Conservation (phyloP, 1,284 basidiomycete genomes). For the Porogramme epimiltina region DNA sequence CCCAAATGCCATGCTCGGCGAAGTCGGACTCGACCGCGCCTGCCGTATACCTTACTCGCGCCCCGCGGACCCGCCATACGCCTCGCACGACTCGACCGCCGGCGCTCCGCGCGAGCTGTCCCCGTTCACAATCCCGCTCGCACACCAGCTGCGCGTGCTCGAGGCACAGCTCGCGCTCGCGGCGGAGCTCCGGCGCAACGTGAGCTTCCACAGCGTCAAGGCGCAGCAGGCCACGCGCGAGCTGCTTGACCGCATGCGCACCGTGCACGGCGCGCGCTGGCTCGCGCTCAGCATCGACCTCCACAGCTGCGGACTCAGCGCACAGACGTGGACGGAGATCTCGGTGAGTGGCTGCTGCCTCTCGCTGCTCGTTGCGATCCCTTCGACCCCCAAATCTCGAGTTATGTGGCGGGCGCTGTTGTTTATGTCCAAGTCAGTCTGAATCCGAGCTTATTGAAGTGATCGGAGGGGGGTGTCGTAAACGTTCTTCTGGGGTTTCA, state of each 20-base stretch:
- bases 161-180: conserved; percentile 79
- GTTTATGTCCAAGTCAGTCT: no score
- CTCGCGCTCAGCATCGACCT: conserved; percentile 68
- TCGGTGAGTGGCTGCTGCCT: conserved; percentile 48
- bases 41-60: conserved; percentile 68
- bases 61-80: conserved; percentile 31
- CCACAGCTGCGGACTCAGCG: conserved; percentile 78
- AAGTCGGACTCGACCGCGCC: conserved; percentile 79
- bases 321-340: conserved; percentile 64
- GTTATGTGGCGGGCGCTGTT: no score
- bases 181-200: conserved; percentile 65
- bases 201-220: conserved; percentile 83
- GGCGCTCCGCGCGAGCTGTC: conserved; percentile 55
- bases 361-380: no score
- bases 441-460: no score
- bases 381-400: no score
- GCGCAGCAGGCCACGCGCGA: conserved; percentile 64
- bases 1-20: conserved; percentile 76
- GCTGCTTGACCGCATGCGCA: conserved; percentile 55
- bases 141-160: conserved; percentile 74
- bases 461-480: no score
- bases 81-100: neutral
- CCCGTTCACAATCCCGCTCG: conserved; percentile 68
- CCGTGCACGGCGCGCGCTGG: conserved; percentile 55
- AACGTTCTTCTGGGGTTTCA: no score